phyloP scores from a whole-genome alignment of 2,329 filamentous ascomycete species.

The Lomentospora prolificans region DNA sequence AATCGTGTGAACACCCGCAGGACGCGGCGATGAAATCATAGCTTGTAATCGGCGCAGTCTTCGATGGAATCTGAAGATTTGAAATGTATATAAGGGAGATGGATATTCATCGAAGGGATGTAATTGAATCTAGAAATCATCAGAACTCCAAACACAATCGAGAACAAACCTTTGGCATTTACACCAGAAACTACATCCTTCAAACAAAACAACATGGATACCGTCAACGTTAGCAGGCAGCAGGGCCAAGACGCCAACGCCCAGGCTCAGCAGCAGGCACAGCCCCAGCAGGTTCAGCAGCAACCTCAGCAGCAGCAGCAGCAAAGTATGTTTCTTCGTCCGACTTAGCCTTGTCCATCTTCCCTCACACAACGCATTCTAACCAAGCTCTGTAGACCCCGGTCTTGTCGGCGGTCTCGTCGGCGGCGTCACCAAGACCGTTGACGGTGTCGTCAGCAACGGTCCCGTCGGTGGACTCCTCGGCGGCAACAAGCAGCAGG shows the following conservation, averaged over 20 bases:
- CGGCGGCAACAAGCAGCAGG: neutral
- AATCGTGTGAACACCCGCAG: neutral
- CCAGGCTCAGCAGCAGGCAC: neutral
- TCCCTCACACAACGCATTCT: neutral
- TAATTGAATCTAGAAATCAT: too few relatives aligned
- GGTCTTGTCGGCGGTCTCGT: neutral
- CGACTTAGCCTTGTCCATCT: neutral
- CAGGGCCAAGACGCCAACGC: too few relatives aligned
- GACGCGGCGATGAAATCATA: neutral
- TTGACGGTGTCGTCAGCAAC: neutral
- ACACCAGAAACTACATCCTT: neutral
- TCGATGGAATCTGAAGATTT: too few relatives aligned
- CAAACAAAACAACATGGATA: neutral
- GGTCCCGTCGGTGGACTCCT: neutral
- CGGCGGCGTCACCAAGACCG: neutral
- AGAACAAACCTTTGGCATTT: too few relatives aligned
- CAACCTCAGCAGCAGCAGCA: neutral
- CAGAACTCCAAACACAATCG: neutral
- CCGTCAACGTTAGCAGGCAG: too few relatives aligned
- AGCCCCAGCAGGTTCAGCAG: neutral
- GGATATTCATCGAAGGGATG: too few relatives aligned
- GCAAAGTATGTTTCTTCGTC: neutral
- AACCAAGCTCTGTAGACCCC: neutral
- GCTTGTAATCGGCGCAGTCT: neutral
- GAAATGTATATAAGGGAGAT: too few relatives aligned